These are phyloP conservation scores for Fagus crenata DNA, from an alignment of 306 rosid genomes.

Conservation along the genomic window DNA sequence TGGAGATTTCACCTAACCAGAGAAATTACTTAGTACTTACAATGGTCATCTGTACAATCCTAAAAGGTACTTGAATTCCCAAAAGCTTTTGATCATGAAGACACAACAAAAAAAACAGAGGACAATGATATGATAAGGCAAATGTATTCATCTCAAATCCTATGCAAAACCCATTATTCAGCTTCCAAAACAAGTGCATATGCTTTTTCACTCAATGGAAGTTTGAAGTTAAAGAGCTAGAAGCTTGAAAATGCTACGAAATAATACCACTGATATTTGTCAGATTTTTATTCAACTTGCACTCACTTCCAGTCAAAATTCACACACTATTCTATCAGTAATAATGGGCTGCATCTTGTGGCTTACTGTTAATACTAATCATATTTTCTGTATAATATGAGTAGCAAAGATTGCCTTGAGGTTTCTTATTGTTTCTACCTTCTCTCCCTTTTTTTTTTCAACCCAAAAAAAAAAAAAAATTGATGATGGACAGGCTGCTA, in stretches of 20 bases:
- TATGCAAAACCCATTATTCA: slow-evolving; percentile 1
- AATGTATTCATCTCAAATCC: slow-evolving; percentile 1
- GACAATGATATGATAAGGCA: background rate
- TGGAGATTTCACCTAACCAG: background rate
- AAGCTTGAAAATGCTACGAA: slow-evolving; percentile 10
- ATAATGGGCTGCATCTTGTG: slow-evolving; percentile 6
- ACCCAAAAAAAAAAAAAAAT: background rate
- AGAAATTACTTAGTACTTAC: background rate
- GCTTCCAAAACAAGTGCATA: slow-evolving; percentile 6
- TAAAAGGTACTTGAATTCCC: too few species aligned
- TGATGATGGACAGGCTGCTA: background rate
- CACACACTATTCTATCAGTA: slow-evolving; percentile 5
- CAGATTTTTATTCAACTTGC: background rate
- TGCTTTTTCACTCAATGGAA: slow-evolving; percentile 1
- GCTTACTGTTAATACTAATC: background rate
- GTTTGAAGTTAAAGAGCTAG: slow-evolving; percentile 5
- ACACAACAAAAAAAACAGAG: too few species aligned
- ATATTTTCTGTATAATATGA: background rate
- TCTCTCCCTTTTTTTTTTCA: too few species aligned
- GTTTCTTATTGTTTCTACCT: background rate
- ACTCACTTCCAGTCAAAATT: slow-evolving; percentile 12
- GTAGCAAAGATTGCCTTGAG: background rate
- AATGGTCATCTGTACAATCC: background rate
- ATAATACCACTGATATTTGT: background rate
- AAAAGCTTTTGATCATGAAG: too few species aligned